A percentile compares a stretch with the other conserved stretches of the same genome.
Evolutionary conservation across 1,284 basidiomycete genomes (phyloP).

Genomic region (Thecaphora frezii): DNA sequence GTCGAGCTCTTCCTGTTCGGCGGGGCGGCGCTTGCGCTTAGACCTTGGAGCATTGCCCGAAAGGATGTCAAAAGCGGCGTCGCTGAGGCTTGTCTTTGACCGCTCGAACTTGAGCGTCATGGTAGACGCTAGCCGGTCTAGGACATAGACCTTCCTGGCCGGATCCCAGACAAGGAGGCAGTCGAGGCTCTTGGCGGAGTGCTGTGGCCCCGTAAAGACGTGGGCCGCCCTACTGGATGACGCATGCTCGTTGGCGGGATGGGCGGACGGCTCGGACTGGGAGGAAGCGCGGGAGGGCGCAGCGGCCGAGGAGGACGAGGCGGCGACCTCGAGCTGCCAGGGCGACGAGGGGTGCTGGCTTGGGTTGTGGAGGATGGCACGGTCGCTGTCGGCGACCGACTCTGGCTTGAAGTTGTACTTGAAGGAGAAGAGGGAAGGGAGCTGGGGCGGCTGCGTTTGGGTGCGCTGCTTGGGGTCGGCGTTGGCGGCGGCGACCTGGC

Average conservation of each 20-base stretch:
- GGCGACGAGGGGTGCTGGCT: constrained; percentile 11
- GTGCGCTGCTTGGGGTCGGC: not conserved
- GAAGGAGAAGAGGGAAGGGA: constrained; percentile 16
- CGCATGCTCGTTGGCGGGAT: not conserved
- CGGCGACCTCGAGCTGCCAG: constrained; percentile 31
- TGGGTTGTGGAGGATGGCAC: constrained; percentile 18
- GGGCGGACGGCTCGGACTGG: not conserved
- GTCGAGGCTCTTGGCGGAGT: constrained; percentile 15
- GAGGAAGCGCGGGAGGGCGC: not conserved
- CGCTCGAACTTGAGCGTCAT: constrained; percentile 30
- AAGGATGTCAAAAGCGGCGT: constrained; percentile 9
- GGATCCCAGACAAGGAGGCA: constrained; percentile 26
- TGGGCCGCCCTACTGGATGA: constrained; percentile 11
- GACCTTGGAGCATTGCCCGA: constrained; percentile 1
- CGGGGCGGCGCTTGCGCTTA: constrained; percentile 7
- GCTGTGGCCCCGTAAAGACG: constrained; percentile 26
- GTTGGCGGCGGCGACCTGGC: not conserved
- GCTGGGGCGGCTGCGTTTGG: not conserved
- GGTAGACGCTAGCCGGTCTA: constrained; percentile 20
- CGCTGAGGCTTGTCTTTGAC: constrained; percentile 22
- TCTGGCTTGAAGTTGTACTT: constrained; percentile 41
- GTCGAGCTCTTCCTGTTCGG: constrained; percentile 29
- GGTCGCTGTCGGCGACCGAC: constrained; percentile 19
- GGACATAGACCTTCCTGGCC: constrained; percentile 6
- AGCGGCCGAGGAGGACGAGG: constrained; percentile 5